phyloP scores from a whole-genome alignment of 2,329 filamentous ascomycete species.

The Epichloe scottii region DNA sequence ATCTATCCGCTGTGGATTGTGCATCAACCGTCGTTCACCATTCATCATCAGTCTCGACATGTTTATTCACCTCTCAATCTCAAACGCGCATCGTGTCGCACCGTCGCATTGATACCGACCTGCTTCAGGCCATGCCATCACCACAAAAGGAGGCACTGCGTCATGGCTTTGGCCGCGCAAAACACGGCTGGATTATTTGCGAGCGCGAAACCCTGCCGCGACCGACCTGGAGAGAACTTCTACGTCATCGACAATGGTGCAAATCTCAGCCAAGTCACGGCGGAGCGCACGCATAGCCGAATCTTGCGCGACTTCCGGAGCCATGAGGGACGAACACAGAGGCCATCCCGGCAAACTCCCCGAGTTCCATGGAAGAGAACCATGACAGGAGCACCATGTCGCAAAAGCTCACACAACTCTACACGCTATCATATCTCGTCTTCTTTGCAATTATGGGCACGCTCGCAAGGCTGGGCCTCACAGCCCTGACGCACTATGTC shows the following conservation, averaged over 20 bases:
- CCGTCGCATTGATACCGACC: too few relatives aligned
- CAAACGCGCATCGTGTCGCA: too few relatives aligned
- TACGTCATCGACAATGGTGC: conserved; percentile 19
- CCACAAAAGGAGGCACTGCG: too few relatives aligned
- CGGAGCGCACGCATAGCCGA: conserved; percentile 7
- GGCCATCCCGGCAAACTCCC: conserved; percentile 6
- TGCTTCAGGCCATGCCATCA: too few relatives aligned
- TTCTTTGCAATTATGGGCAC: conserved; percentile 80
- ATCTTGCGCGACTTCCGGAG: conserved; percentile 9
- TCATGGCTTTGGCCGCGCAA: too few relatives aligned
- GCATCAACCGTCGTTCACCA: too few relatives aligned
- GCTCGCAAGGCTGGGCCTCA: conserved; percentile 67
- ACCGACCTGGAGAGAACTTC: background rate
- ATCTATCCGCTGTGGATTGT: too few relatives aligned
- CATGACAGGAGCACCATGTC: conserved; percentile 24
- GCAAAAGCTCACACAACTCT: conserved; percentile 42
- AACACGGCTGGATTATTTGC: background rate
- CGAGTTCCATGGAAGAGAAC: background rate
- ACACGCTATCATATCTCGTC: conserved; percentile 70
- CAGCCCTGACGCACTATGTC: conserved; percentile 68
- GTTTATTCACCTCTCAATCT: too few relatives aligned
- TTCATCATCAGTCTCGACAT: too few relatives aligned
- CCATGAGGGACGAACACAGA: conserved; percentile 6
- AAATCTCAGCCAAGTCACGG: conserved; percentile 31
- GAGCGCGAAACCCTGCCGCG: background rate